These are phyloP conservation scores for Saccharomycopsis javanensis DNA, from an alignment of 805 yeast species.

Conservation along the genomic window DNA sequence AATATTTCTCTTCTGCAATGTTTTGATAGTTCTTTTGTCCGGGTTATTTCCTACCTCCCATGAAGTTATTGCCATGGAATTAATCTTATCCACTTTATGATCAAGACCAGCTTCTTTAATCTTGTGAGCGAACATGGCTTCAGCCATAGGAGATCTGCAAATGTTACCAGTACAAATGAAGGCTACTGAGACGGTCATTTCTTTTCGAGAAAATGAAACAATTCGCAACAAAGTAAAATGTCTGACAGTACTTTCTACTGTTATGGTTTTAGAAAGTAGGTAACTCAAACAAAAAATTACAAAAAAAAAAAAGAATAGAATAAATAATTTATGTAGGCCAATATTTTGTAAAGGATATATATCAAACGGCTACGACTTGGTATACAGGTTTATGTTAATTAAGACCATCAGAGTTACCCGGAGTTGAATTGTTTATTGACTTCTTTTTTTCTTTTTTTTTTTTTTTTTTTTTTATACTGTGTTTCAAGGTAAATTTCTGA, in stretches of 20 bases:
- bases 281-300: too few relatives aligned
- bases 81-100: constrained; percentile 5
- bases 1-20: constrained; percentile 7
- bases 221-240: too few relatives aligned
- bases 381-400: neutral
- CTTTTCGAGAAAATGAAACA: neutral
- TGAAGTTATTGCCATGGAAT: constrained; percentile 13
- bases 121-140: constrained; percentile 14
- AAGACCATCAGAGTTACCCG: neutral
- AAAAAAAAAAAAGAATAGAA: too few relatives aligned
- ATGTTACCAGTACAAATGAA: constrained; percentile 16
- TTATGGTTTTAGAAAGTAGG: too few relatives aligned
- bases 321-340: too few relatives aligned
- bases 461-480: neutral
- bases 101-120: constrained; percentile 3
- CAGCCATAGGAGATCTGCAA: constrained; percentile 18
- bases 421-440: too few relatives aligned
- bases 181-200: constrained; percentile 8
- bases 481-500: too few relatives aligned
- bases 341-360: too few relatives aligned
- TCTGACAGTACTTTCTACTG: too few relatives aligned
- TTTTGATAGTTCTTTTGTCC: constrained; percentile 10
- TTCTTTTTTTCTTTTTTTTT: neutral
- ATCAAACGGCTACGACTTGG: neutral
- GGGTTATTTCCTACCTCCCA: constrained; percentile 15